A percentile compares a stretch with the other conserved stretches of the same genome.
phyloP scores from a whole-genome alignment of 768 basidiomycete species.

The Tulasnella sp. region DNA sequence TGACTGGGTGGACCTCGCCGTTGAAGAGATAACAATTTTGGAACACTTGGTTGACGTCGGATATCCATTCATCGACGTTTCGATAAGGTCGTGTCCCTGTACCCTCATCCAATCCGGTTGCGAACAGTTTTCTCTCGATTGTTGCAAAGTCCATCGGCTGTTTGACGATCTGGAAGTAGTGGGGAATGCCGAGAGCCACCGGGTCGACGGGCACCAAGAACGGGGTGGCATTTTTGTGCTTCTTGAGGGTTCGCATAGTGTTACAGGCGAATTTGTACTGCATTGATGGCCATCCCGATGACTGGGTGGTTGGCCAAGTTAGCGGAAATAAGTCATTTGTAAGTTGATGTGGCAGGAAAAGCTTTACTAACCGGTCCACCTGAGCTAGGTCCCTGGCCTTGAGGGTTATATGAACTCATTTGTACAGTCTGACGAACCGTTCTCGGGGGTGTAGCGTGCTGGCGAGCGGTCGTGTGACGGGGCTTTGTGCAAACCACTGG shows the following conservation, averaged over 20 bases:
- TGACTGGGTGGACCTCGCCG: constrained; percentile 39
- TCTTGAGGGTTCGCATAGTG: constrained; percentile 39
- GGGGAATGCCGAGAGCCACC: constrained; percentile 41
- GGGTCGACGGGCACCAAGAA: constrained; percentile 45
- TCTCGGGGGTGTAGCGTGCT: not conserved
- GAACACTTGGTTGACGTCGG: constrained; percentile 42
- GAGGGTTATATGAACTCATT: not conserved
- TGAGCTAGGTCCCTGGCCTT: not conserved
- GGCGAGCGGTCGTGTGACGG: not conserved
- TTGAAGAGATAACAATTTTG: constrained; percentile 45
- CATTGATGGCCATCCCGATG: not conserved
- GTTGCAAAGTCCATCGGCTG: constrained; percentile 45
- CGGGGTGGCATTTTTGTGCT: constrained; percentile 37
- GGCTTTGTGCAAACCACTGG: not conserved
- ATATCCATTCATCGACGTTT: constrained; percentile 37
- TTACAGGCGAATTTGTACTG: constrained; percentile 31
- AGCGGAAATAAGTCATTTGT: not conserved
- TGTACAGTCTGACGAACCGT: not conserved
- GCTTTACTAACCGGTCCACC: not conserved
- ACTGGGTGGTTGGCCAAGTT: not conserved
- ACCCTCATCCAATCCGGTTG: constrained; percentile 16
- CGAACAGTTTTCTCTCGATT: constrained; percentile 40
- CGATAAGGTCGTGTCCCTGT: constrained; percentile 31
- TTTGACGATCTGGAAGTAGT: constrained; percentile 40
- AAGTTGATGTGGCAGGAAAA: not conserved